These are phyloP conservation scores for Alternaria angustiovoidea DNA, from an alignment of 2,329 filamentous ascomycete genomes.

Conservation along the genomic window DNA sequence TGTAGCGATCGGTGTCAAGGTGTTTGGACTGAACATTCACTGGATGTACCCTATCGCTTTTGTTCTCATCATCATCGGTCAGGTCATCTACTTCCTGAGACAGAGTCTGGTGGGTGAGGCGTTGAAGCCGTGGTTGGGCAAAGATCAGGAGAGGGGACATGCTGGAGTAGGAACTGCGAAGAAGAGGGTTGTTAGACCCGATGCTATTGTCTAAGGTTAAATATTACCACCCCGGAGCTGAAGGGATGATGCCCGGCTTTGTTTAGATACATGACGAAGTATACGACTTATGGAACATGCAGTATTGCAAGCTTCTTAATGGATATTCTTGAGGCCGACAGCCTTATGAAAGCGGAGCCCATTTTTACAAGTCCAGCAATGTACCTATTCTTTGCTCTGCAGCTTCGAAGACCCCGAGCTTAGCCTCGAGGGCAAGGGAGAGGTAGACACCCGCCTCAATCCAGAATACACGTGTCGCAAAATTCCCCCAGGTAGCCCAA, in stretches of 20 bases:
- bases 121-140: constrained; percentile 93
- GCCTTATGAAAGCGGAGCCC: background rate
- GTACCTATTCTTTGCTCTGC: background rate
- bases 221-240: background rate
- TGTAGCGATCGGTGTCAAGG: constrained; percentile 86
- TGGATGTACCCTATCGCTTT: constrained; percentile 97
- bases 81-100: constrained; percentile 86
- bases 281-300: background rate
- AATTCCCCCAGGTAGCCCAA: background rate
- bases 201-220: constrained; percentile 33
- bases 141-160: constrained; percentile 73
- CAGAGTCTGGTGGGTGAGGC: constrained; percentile 85
- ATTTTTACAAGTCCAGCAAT: background rate
- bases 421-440: background rate
- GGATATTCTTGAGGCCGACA: background rate
- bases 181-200: constrained; percentile 41
- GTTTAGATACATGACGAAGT: background rate
- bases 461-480: background rate
- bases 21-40: constrained; percentile 82
- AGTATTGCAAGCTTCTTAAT: background rate
- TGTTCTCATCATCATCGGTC: constrained; percentile 85
- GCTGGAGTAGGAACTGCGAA: constrained; percentile 42
- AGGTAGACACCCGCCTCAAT: background rate
- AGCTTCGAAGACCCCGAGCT: background rate
- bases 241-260: background rate